These are phyloP conservation scores for Babjeviella inositovora DNA, from an alignment of 805 yeast species.

Conservation along the genomic window DNA sequence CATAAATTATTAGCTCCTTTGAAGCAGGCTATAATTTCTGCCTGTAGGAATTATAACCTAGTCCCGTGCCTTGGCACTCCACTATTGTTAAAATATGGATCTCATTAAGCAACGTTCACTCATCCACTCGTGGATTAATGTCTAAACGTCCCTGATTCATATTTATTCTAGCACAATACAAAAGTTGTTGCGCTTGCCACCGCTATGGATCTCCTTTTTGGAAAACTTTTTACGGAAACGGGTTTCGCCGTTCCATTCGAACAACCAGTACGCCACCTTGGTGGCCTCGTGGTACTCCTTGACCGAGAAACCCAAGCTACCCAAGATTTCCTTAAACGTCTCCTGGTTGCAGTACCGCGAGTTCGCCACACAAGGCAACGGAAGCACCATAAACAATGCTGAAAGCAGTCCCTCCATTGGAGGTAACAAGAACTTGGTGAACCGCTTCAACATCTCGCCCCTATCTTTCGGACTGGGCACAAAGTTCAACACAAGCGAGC, in stretches of 20 bases:
- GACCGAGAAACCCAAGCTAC: conserved; percentile 39
- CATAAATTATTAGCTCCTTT: too few relatives aligned
- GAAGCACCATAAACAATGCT: conserved; percentile 63
- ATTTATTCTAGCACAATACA: conserved; percentile 21
- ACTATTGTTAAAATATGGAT: too few relatives aligned
- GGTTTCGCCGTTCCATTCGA: conserved; percentile 23
- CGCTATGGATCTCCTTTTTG: conserved; percentile 38
- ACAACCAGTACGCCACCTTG: conserved; percentile 64
- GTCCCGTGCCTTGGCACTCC: too few relatives aligned
- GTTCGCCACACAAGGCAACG: conserved; percentile 72
- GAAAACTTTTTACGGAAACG: conserved; percentile 5
- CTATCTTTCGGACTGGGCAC: conserved; percentile 59
- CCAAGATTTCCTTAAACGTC: conserved; percentile 26
- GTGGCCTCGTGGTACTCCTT: conserved; percentile 37
- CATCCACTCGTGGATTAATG: too few relatives aligned
- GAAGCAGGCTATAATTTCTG: too few relatives aligned
- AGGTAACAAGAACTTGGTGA: conserved; percentile 34
- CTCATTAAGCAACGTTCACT: too few relatives aligned
- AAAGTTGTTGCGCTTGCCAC: conserved; percentile 55
- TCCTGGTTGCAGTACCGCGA: conserved; percentile 58
- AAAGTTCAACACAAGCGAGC: conserved; percentile 79
- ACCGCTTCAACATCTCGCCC: conserved; percentile 62
- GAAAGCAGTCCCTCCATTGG: conserved; percentile 11
- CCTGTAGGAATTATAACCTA: too few relatives aligned
- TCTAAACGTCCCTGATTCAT: too few relatives aligned